phyloP scores from a whole-genome alignment of 78 protist species.

The Salpingoeca rosetta region DNA sequence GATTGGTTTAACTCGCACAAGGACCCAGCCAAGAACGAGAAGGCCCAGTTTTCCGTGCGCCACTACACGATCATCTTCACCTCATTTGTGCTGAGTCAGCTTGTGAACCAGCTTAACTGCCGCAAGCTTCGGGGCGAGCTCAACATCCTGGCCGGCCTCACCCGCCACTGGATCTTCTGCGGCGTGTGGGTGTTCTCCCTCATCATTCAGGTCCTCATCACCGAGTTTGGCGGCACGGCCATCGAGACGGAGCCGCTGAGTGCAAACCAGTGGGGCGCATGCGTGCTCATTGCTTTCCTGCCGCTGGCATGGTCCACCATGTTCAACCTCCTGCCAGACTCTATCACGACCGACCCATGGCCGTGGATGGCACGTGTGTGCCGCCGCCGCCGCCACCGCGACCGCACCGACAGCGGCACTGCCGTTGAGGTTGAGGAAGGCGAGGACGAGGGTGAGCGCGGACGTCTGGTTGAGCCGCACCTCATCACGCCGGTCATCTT shows the following conservation, averaged over 20 bases:
- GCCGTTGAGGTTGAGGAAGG: background rate
- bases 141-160: slow-evolving; percentile 25
- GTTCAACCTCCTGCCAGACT: background rate
- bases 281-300: background rate
- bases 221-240: slow-evolving; percentile 59
- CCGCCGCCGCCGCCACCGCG: background rate
- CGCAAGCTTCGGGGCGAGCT: slow-evolving; percentile 41
- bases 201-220: slow-evolving; percentile 54
- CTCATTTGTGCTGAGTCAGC: slow-evolving; percentile 82
- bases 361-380: background rate
- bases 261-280: background rate
- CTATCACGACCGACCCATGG: background rate
- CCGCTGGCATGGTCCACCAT: background rate
- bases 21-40: background rate
- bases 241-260: slow-evolving; percentile 12
- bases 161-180: slow-evolving; percentile 43
- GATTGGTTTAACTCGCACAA: background rate
- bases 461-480: background rate
- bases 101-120: slow-evolving; percentile 89
- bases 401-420: background rate
- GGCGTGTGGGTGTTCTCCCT: slow-evolving; percentile 44
- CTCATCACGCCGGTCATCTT: background rate
- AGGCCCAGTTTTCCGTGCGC: background rate
- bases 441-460: background rate
- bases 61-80: slow-evolving; percentile 80